phyloP scores from a whole-genome alignment of 495 filamentous ascomycete genomes.

The Annulohypoxylon bovei region DNA sequence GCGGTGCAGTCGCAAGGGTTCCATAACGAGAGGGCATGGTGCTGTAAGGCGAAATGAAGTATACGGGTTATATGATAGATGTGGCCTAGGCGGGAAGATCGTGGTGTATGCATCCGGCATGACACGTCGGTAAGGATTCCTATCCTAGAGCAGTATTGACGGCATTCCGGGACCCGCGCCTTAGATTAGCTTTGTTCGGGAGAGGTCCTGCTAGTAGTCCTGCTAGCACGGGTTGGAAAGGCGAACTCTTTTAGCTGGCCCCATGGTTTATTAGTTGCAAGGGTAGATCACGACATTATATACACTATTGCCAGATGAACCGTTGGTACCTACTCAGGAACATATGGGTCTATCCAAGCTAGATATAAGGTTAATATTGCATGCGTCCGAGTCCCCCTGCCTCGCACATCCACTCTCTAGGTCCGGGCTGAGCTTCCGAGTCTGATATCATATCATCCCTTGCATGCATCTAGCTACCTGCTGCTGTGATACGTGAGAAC shows the following conservation, averaged over 20 bases:
- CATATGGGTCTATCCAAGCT: background rate
- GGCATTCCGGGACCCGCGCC: background rate
- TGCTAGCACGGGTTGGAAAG: background rate
- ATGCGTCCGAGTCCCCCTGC: background rate
- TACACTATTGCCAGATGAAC: conserved; percentile 2
- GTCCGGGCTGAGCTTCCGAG: conserved; percentile 6
- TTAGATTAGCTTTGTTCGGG: background rate
- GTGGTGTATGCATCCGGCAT: background rate
- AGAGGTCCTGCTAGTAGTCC: too few species aligned
- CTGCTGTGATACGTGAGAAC: conserved; percentile 9
- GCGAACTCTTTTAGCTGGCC: background rate
- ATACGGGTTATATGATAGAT: background rate
- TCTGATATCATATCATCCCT: conserved; percentile 8
- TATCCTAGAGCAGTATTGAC: background rate
- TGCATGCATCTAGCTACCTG: background rate
- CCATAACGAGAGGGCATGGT: background rate
- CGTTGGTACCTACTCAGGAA: background rate
- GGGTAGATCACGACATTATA: background rate
- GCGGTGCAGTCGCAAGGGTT: background rate
- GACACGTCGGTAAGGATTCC: background rate
- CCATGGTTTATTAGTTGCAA: background rate
- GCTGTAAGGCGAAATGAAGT: background rate
- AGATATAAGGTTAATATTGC: conserved; percentile 11
- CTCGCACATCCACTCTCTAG: background rate
- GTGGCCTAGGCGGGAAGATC: background rate